Evolutionary conservation across 2,329 filamentous ascomycete species (phyloP).

Genomic region (Tolypocladium nubicola): DNA sequence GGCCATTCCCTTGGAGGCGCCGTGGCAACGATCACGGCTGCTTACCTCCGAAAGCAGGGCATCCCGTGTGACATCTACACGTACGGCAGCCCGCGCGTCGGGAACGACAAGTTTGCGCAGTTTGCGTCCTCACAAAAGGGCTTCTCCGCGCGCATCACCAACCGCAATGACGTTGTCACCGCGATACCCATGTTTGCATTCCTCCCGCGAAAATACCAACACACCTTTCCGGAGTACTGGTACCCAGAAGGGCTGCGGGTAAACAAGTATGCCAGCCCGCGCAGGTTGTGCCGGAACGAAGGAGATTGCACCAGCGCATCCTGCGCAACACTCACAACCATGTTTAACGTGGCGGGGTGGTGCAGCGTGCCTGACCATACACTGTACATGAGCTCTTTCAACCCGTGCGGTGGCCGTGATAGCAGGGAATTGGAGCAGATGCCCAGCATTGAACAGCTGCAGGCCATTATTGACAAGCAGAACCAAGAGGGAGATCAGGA

Average conservation of each 20-base stretch:
- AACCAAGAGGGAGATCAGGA: neutral
- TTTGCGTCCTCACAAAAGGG: neutral
- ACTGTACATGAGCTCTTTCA: neutral
- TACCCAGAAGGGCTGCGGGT: conserved; percentile 21
- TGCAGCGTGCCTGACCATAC: neutral
- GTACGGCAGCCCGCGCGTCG: conserved; percentile 58
- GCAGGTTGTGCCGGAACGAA: neutral
- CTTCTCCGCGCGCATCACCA: conserved; percentile 37
- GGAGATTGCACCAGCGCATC: neutral
- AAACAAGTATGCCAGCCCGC: conserved; percentile 13
- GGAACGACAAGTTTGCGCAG: conserved; percentile 42
- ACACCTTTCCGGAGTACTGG: conserved; percentile 62
- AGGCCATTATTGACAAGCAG: neutral
- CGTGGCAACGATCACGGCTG: conserved; percentile 48
- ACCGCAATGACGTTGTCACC: conserved; percentile 56
- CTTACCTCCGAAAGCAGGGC: conserved; percentile 39
- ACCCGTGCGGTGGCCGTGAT: neutral
- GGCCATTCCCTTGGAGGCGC: conserved; percentile 62
- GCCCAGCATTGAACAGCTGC: neutral
- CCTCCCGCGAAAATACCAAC: conserved; percentile 33
- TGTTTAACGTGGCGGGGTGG: neutral
- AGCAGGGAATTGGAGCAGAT: neutral
- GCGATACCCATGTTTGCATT: conserved; percentile 47
- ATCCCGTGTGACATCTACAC: conserved; percentile 46
- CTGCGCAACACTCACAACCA: neutral